Base-by-base conservation (phyloP, 2,329 filamentous ascomycete species). In the Calonectria fujianensis region DNA sequence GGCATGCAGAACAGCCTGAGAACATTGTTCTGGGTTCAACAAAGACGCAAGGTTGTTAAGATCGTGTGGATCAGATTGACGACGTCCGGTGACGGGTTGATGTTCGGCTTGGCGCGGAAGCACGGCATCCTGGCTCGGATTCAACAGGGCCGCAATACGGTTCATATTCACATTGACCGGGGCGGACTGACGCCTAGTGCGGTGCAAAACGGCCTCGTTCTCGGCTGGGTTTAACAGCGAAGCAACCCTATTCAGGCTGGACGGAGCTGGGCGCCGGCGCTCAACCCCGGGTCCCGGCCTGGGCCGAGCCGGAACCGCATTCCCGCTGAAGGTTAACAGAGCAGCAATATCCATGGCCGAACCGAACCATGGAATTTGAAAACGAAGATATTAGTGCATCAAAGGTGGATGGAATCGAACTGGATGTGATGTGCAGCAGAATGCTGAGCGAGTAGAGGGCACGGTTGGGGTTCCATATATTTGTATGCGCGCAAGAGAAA, bases 311-410 rank as follows among this genome's bases (percentile, higher is more conserved):
- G 37, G 35, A 41, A 41, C 35, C 35, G 35, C 24, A 13, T 27
- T 41, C 39, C 7, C 35, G 13, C 27, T 14, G 9, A 24, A 18
- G 57, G n/a, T 63, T 41, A 63, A 41, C 24, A 63, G 14, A 29
- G 57, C 57, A 16, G 35, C 32, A 27, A 63, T 63, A 63, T 63
- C 39, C 57, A 39, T 59, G 54, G n/a, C 54, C 4, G 11, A 39
- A 24, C 4, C 54, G 13, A 37, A 59, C 45, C 45, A 48, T 24
- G n/a, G 10, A 27, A 27, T 63, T 41, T 48, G 9, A 11, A 48
- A 14, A 63, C 18, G 13, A 16, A 18, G 4, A 63, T 6, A 41
- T 18, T 29, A 29, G 57, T 39, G 35, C 35, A 63, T 41, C 16
- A 41, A 61, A 16, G 35, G 14, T 8, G n/a, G n/a, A 27, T 29